Conservation (phyloP, 805 yeast species). For the Komagataella kurtzmanii region DNA sequence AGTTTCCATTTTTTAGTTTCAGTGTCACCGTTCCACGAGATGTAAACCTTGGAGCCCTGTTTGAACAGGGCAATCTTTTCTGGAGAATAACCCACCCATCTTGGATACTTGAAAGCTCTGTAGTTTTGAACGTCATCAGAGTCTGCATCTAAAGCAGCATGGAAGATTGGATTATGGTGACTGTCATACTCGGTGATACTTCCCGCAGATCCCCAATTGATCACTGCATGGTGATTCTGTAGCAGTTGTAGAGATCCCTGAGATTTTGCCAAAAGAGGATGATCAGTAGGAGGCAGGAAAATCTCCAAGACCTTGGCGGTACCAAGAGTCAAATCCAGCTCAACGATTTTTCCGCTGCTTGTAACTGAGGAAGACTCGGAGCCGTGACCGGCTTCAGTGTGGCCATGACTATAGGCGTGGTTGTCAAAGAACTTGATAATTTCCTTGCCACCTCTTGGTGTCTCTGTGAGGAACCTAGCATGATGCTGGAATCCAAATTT, state of each 20-base stretch:
- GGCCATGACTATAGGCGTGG: not conserved
- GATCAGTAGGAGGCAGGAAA: slow-evolving; percentile 12
- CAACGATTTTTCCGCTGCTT: slow-evolving; percentile 8
- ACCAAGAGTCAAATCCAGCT: slow-evolving; percentile 16
- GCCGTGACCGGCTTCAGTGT: not conserved
- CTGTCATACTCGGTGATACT: slow-evolving; percentile 21
- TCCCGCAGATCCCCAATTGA: slow-evolving; percentile 25
- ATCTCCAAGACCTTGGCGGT: slow-evolving; percentile 14
- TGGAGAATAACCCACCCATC: slow-evolving; percentile 20
- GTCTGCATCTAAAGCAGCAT: slow-evolving; percentile 20
- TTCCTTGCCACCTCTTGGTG: slow-evolving; percentile 13
- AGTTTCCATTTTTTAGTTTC: slow-evolving; percentile 18
- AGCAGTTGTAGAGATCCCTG: slow-evolving; percentile 21
- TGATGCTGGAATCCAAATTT: slow-evolving; percentile 24
- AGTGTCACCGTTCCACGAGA: slow-evolving; percentile 27
- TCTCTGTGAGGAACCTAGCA: slow-evolving; percentile 15
- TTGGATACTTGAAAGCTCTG: slow-evolving; percentile 19
- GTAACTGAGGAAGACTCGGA: slow-evolving; percentile 3
- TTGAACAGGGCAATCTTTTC: slow-evolving; percentile 18
- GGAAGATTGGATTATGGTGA: slow-evolving; percentile 17
- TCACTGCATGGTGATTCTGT: slow-evolving; percentile 19
- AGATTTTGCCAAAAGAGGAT: slow-evolving; percentile 10
- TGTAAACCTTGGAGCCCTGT: slow-evolving; percentile 12
- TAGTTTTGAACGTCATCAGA: slow-evolving; percentile 16
- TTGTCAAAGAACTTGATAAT: slow-evolving; percentile 22